Base-by-base conservation (phyloP, 176 grass and related monocot species). In the Lolium rigidum region DNA sequence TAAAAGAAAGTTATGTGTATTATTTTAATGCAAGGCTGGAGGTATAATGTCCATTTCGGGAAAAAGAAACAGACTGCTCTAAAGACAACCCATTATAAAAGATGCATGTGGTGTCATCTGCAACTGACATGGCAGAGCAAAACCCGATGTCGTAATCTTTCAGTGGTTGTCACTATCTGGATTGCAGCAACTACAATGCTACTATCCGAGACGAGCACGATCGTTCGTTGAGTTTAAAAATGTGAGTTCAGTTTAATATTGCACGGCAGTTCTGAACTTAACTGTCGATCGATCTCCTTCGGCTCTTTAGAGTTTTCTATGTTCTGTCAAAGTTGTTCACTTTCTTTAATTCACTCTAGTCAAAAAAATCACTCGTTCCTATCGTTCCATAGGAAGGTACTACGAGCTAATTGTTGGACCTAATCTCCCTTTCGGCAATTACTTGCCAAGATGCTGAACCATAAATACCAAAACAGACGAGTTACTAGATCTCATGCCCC, bases 391-490 rank as follows among this genome's bases (percentile, higher is more conserved):
- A 38, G 66, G 13, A 72, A 47, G 7, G 13, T 41, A 73, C 2
- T 35, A 35, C 47, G 17, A 39, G 26, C 25, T 63, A 61, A 75
- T 62, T 50, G 10, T 16, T 60, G 38, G 41, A 46, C 22, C 8
- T 47, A 10, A 43, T 43, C 5, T 47, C 8, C 7, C 46, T 47
- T 10, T 47, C 8, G 46, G 7, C 46, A 3, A 47, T 10, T 47
- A 10, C 46, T 47, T 13, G 1, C 1, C 31, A 68, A 18, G 14
- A 57, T 59, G 14, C 24, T 44, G 54, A 10, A 11, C 39, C 70
- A 86, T 74, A 80, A 61, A 81, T 87, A 81, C 46, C 4, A 6
- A 28, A 11, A 51, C 35, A 5, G 2, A 31, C 24, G 75, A 68
- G 13, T 17, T 14, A 48, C 9, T 11, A 4, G 9, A 18, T 61